Evolutionary conservation across 164 flowering plant species (phyloP).

Genomic region (Vitis rupestris): DNA sequence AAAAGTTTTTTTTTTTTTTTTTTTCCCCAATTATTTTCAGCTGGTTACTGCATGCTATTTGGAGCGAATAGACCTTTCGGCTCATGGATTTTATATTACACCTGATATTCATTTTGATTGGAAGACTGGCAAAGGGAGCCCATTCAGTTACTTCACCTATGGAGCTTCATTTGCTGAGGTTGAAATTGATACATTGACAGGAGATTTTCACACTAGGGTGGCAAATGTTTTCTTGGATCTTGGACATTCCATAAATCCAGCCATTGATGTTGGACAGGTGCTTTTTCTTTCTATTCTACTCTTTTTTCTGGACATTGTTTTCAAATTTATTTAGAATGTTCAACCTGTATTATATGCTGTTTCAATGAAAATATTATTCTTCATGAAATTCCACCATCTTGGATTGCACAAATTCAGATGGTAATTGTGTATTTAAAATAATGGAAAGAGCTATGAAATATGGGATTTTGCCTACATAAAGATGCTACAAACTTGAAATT

Average conservation of each 20-base stretch:
- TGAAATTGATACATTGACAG: slow-evolving; percentile 93
- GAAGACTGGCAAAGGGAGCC: slow-evolving; percentile 72
- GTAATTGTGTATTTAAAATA: too few relatives aligned
- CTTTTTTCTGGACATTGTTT: slow-evolving; percentile 3
- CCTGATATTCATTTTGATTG: slow-evolving; percentile 94
- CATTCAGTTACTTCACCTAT: slow-evolving; percentile 88
- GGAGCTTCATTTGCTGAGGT: slow-evolving; percentile 98
- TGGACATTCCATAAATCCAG: slow-evolving; percentile 91
- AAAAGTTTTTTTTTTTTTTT: not conserved
- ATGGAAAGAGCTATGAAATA: too few relatives aligned
- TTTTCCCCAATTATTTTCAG: slow-evolving; percentile 35
- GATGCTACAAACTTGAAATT: too few relatives aligned
- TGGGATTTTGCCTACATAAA: too few relatives aligned
- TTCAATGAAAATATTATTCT: not conserved
- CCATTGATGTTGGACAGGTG: slow-evolving; percentile 98
- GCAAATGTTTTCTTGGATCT: slow-evolving; percentile 84
- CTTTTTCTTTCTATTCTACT: not conserved
- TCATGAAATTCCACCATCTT: too few relatives aligned
- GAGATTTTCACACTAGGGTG: slow-evolving; percentile 87
- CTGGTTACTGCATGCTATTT: slow-evolving; percentile 63
- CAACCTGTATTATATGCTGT: not conserved
- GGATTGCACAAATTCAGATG: too few relatives aligned
- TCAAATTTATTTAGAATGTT: not conserved
- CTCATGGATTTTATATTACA: slow-evolving; percentile 85
- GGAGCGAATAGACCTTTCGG: slow-evolving; percentile 88